Evolutionary conservation across 345 rosid species (phyloP).

Genomic region (Ceriops tagal): DNA sequence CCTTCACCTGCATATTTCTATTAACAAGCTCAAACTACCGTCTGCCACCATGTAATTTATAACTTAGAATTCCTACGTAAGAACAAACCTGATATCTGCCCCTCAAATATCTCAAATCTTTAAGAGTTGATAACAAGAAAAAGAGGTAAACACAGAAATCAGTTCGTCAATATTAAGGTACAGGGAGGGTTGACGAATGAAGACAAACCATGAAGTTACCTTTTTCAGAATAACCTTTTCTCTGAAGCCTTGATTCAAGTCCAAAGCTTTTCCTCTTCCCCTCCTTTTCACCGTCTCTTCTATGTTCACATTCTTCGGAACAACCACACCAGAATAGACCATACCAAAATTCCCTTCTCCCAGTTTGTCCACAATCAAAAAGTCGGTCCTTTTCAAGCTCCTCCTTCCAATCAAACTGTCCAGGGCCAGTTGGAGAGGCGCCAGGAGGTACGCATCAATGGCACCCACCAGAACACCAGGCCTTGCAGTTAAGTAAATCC

Average conservation of each 20-base stretch:
- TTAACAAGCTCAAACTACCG: not conserved
- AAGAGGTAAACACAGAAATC: not conserved
- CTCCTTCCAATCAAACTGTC: slow-evolving; percentile 67
- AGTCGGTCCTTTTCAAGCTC: slow-evolving; percentile 65
- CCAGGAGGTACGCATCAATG: slow-evolving; percentile 77
- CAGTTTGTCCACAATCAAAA: slow-evolving; percentile 62
- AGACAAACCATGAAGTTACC: slow-evolving; percentile 30
- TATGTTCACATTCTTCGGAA: slow-evolving; percentile 50
- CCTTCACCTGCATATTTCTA: slow-evolving; percentile 55
- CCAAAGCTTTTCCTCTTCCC: slow-evolving; percentile 38
- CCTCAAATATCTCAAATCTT: too few relatives aligned
- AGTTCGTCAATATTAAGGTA: not conserved
- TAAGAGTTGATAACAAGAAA: too few relatives aligned
- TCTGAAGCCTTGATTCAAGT: slow-evolving; percentile 45
- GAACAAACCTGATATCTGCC: too few relatives aligned
- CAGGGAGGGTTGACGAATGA: not conserved
- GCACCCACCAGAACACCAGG: slow-evolving; percentile 91
- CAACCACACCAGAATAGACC: slow-evolving; percentile 72
- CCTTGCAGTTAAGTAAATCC: slow-evolving; percentile 89
- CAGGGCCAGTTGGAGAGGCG: slow-evolving; percentile 73
- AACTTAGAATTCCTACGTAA: too few relatives aligned
- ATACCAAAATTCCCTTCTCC: slow-evolving; percentile 97
- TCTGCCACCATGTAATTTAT: too few relatives aligned
- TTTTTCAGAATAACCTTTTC: slow-evolving; percentile 81
- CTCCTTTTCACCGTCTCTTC: slow-evolving; percentile 46